Base-by-base conservation (phyloP, 1,284 basidiomycete species). In the Apiotrichum siamense region DNA sequence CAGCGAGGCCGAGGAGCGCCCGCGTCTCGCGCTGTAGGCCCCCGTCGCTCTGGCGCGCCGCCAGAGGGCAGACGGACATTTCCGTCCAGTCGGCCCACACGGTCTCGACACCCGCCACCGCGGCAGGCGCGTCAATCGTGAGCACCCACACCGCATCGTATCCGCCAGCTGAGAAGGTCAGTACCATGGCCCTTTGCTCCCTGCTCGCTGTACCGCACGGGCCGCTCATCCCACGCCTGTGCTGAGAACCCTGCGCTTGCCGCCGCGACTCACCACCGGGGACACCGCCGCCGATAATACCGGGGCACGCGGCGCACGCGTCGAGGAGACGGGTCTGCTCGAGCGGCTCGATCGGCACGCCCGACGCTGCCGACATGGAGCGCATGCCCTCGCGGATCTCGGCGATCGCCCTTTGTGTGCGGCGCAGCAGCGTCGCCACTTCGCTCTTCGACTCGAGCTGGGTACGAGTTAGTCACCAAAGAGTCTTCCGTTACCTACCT, bases 81-180 rank as follows among this genome's bases (percentile, higher is more conserved):
- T 82, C 80, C 21, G 76, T 80, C 77, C 86, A 91, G n/a, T 66
- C 72, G 33, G 75, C 74, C 92, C 92, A 93, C 4, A 87, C 76
- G 39, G 77, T 72, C 69, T 92, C 86, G 20, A 96, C 80, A 29
- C 72, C 67, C 4, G 60, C 29, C 18, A 77, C 58, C 1, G 63
- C 59, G 1, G 53, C 48, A 0, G 77, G 69, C 3, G 67, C 64
- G 49, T 88, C 85, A 60, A 86, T 80, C 7, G 89, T 80, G 15
- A 98, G 81, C 9, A 98, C 77, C 86, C 91, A 98, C 49, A 98
- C 81, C 1, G 96, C 96, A 68, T 99, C 96, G 70, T 88, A 98
- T 1, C 96, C 96, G 4, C 96, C 96, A 25, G 96, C 91, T 91
- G 45, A 45, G 49, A 50, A 31, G 41, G 47, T 58, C 21, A 55